Percentiles rank a stretch among this genome's conserved stretches.
Conservation (phyloP, 768 basidiomycete species). For the Psilocybe sp. region DNA sequence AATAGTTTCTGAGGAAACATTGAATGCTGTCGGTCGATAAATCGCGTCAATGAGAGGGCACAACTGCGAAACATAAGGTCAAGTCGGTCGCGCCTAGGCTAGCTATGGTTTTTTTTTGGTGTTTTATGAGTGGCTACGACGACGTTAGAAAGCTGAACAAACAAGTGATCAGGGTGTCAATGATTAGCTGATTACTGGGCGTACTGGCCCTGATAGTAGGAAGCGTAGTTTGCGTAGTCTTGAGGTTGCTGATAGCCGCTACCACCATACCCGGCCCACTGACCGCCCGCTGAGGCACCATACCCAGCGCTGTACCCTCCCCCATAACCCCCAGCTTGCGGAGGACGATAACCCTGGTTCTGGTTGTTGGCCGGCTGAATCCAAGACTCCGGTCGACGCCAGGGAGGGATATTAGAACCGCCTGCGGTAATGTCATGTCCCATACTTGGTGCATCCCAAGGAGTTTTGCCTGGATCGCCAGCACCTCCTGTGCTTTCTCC, state of each 20-base stretch:
- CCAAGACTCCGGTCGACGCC: slow-evolving; percentile 91
- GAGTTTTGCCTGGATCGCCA: slow-evolving; percentile 50
- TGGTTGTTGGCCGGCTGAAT: slow-evolving; percentile 54
- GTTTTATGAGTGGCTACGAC: slow-evolving; percentile 34
- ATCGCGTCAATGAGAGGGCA: slow-evolving; percentile 13
- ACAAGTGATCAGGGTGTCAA: slow-evolving; percentile 17
- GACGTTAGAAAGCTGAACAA: slow-evolving; percentile 37
- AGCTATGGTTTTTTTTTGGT: slow-evolving; percentile 30
- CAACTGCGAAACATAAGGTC: slow-evolving; percentile 17
- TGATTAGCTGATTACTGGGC: slow-evolving; percentile 61
- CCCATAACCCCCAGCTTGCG: slow-evolving; percentile 50
- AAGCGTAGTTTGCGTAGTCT: slow-evolving; percentile 81
- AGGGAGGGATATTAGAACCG: slow-evolving; percentile 83
- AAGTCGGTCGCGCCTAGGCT: slow-evolving; percentile 20
- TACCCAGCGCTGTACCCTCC: slow-evolving; percentile 47
- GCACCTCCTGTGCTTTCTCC: slow-evolving; percentile 69
- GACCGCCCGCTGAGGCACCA: slow-evolving; percentile 33
- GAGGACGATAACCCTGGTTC: slow-evolving; percentile 68
- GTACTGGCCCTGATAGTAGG: slow-evolving; percentile 89
- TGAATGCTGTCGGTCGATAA: slow-evolving; percentile 14
- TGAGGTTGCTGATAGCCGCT: slow-evolving; percentile 51
- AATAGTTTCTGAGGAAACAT: too few relatives aligned
- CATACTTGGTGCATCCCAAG: slow-evolving; percentile 48
- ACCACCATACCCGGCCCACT: slow-evolving; percentile 47
- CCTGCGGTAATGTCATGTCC: slow-evolving; percentile 70